A percentile compares a stretch with the other conserved stretches of the same genome.
Evolutionary conservation across 2,329 filamentous ascomycete species (phyloP).

Genomic region (Aspergillus phoenicis): DNA sequence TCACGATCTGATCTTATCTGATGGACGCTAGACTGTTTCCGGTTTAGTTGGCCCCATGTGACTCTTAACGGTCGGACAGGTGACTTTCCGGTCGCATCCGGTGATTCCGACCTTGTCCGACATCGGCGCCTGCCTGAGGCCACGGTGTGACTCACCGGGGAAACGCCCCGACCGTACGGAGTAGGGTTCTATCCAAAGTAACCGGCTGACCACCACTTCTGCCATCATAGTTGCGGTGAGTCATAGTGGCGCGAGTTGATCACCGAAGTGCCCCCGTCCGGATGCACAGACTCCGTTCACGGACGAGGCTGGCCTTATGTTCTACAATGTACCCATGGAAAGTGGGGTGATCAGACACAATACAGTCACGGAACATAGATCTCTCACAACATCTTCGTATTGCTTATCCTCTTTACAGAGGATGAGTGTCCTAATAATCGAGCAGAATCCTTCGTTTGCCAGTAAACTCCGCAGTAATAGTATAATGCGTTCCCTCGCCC

Average conservation of each 20-base stretch:
- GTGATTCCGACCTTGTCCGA: constrained; percentile 5
- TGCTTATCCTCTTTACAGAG: neutral
- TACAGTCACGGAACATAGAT: neutral
- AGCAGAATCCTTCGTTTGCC: constrained; percentile 1
- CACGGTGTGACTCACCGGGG: neutral
- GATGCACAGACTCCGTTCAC: neutral
- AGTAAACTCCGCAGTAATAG: constrained; percentile 6
- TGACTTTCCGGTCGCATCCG: constrained; percentile 1
- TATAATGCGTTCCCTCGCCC: constrained; percentile 4
- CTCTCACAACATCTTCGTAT: constrained; percentile 1
- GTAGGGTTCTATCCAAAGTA: neutral
- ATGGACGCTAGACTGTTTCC: constrained; percentile 23
- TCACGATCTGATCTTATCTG: constrained; percentile 39
- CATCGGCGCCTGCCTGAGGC: neutral
- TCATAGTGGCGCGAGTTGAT: constrained; percentile 1
- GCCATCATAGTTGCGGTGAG: constrained; percentile 11
- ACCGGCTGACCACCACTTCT: constrained; percentile 1
- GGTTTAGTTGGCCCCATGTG: constrained; percentile 6
- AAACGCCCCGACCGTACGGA: neutral
- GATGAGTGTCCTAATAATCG: neutral
- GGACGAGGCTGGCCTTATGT: neutral
- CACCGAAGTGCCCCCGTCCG: neutral
- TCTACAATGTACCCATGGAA: neutral
- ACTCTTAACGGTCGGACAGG: constrained; percentile 1
- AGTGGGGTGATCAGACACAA: neutral